phyloP scores from a whole-genome alignment of 805 yeast genomes.

The Ogataea pini region DNA sequence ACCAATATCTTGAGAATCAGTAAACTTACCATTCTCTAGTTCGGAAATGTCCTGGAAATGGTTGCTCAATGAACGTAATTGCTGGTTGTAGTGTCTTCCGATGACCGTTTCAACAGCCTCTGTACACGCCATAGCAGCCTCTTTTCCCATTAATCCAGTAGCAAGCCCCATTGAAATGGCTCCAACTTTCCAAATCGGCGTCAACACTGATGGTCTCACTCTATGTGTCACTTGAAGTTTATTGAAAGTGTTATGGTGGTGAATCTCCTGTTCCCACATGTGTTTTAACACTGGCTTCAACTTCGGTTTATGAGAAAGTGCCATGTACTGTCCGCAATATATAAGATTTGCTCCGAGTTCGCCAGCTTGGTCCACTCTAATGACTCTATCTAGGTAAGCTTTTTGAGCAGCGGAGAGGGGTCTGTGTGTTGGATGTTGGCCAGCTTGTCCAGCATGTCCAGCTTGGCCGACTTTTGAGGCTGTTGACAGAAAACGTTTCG shows the following conservation, averaged over 20 bases:
- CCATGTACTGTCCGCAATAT: slow-evolving; percentile 85
- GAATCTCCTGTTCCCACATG: slow-evolving; percentile 98
- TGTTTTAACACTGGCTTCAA: slow-evolving; percentile 80
- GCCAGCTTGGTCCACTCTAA: slow-evolving; percentile 97
- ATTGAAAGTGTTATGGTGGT: slow-evolving; percentile 86
- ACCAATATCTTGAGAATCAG: slow-evolving; percentile 55
- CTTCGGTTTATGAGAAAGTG: slow-evolving; percentile 69
- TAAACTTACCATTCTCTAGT: slow-evolving; percentile 28
- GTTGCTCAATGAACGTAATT: slow-evolving; percentile 72
- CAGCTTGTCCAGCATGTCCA: too few species aligned
- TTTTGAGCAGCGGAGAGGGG: slow-evolving; percentile 51
- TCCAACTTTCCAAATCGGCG: slow-evolving; percentile 93
- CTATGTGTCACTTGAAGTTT: slow-evolving; percentile 70
- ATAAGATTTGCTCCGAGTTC: slow-evolving; percentile 95
- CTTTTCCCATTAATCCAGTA: slow-evolving; percentile 85
- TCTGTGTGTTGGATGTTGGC: slow-evolving; percentile 31
- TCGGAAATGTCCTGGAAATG: slow-evolving; percentile 53
- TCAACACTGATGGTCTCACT: slow-evolving; percentile 86
- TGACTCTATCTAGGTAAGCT: slow-evolving; percentile 69
- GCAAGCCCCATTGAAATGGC: slow-evolving; percentile 84
- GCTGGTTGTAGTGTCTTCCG: slow-evolving; percentile 93
- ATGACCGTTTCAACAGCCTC: slow-evolving; percentile 98
- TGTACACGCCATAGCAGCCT: slow-evolving; percentile 99
- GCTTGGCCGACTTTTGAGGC: slow-evolving; percentile 8
- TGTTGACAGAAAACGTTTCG: slow-evolving; percentile 18